Base-by-base conservation (phyloP, 768 basidiomycete species). In the Boletus edulis region DNA sequence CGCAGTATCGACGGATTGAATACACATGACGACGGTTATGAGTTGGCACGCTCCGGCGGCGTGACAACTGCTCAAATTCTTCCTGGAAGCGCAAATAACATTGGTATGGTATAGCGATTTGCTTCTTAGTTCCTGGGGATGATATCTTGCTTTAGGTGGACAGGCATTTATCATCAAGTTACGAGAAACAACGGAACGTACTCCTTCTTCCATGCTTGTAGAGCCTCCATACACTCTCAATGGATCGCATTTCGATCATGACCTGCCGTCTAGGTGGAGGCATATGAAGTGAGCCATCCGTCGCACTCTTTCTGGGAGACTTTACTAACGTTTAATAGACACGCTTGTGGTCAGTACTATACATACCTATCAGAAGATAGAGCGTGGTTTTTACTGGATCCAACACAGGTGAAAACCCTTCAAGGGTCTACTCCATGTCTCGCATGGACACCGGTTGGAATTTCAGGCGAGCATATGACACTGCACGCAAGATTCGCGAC, bases 391-490 rank as follows among this genome's bases (percentile, higher is more conserved):
- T 34, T 35, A 2, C 18, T 9, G 15, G 11, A 51, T 39, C 32
- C 24, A 49, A 22, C 12, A 27, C 45, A 62, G 71, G 72, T 14
- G 72, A 73, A 58, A 74, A 73, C 49, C 70, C 70, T 8, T 67
- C 66, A 8, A 68, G 69, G 10, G 59, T 54, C 6, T 80, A 84
- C 57, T 80, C 81, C 18, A 59, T 67, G 29, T 80, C 73, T 31
- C 82, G 92, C 15, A 88, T 94, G 84, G 93, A 96, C 62, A 77
- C 81, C 0, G 79, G 83, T 57, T 94, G 89, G 85, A 77, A 85
- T 11, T 81, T 90, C 67, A 84, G 93, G 45, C 76, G 81, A n/a
- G 92, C 91, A 10, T 94, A 93, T 64, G 77, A 83, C 40, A 78
- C 86, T 63, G 94, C 91, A 1, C 79, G 81, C 32, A 81, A 84